These are phyloP conservation scores for Bipolaris cookei DNA, from an alignment of 2,329 filamentous ascomycete genomes.

Conservation along the genomic window DNA sequence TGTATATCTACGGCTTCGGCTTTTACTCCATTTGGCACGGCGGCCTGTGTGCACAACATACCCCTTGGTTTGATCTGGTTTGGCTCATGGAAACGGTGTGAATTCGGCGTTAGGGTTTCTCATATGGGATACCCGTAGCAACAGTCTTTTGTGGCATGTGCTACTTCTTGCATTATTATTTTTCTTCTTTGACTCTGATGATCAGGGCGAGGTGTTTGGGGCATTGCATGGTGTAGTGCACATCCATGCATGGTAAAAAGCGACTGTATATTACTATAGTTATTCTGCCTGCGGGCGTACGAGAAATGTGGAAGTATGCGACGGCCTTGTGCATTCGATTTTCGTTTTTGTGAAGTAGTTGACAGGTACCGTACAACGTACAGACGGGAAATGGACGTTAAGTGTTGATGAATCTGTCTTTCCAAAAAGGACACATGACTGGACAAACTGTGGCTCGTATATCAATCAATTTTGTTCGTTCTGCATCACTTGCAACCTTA, in stretches of 20 bases:
- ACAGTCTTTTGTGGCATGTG: constrained; percentile 25
- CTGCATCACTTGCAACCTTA: background rate
- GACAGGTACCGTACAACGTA: background rate
- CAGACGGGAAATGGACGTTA: background rate
- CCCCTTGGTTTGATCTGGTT: constrained; percentile 26
- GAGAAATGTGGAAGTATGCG: constrained; percentile 14
- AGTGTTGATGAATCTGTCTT: background rate
- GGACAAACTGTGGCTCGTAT: background rate
- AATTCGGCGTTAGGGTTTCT: constrained; percentile 36
- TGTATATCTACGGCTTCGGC: constrained; percentile 34
- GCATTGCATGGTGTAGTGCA: constrained; percentile 37
- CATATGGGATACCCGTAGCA: constrained; percentile 39
- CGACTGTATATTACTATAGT: constrained; percentile 34
- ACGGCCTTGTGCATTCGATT: background rate
- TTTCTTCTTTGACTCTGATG: constrained; percentile 28
- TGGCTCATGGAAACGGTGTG: constrained; percentile 27
- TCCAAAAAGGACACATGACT: background rate
- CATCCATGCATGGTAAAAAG: constrained; percentile 27
- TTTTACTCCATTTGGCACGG: constrained; percentile 33
- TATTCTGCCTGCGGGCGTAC: constrained; percentile 12
- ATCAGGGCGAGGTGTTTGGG: constrained; percentile 39
- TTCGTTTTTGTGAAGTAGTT: background rate
- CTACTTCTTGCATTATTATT: constrained; percentile 33
- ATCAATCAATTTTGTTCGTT: background rate
- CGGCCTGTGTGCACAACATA: constrained; percentile 28